Base-by-base conservation (phyloP, 208 protist genomes). In the Acanthamoeba triangularis region DNA sequence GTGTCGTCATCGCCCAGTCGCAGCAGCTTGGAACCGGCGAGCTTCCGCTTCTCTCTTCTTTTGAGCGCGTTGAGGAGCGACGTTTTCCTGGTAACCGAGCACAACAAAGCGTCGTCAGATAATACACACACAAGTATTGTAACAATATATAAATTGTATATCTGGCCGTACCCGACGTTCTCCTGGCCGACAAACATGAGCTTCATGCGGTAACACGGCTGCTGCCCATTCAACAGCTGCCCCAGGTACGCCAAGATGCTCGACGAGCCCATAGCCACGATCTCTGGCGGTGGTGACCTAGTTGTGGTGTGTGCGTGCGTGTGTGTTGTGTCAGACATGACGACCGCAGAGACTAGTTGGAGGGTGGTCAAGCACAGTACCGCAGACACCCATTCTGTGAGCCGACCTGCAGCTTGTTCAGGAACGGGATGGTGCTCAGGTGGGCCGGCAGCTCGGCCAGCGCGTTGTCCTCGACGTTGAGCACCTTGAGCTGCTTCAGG, bases 171-270 rank as follows among this genome's bases (percentile, higher is more conserved):
- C 59, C 85, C 85, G 8, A 92, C 85, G 37, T 92, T 92, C 59
- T 92, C 85, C 35, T 92, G 85, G 25, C 85, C 85, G 0, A 92
- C 85, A 20, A 92, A 54, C 85, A 92, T 92, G 23, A 92, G 0
- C 61, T 92, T 92, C 59, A 92, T 92, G 35, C 85, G 85, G 59
- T 47, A 52, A 30, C 85, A 92, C 47, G 47, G 78, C 28, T 54
- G 33, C 78, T 87, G 78, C 13, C 78, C 78, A n/a, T 87, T 7
- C 18, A 87, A 47, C 47, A 87, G 49, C 78, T 92, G 63, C 0
- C 8, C 0, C 18, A 76, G 35, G 7, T 92, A 74, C 18, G 85
- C 85, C 33, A 92, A 4, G 11, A 92, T 30, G 41, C 41, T 63
- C 33, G 5, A 4, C 18, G 69, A 67, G 47, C 67, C 63, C 35